These are phyloP conservation scores for Russula dissimulans DNA, from an alignment of 768 basidiomycete genomes.

Conservation along the genomic window DNA sequence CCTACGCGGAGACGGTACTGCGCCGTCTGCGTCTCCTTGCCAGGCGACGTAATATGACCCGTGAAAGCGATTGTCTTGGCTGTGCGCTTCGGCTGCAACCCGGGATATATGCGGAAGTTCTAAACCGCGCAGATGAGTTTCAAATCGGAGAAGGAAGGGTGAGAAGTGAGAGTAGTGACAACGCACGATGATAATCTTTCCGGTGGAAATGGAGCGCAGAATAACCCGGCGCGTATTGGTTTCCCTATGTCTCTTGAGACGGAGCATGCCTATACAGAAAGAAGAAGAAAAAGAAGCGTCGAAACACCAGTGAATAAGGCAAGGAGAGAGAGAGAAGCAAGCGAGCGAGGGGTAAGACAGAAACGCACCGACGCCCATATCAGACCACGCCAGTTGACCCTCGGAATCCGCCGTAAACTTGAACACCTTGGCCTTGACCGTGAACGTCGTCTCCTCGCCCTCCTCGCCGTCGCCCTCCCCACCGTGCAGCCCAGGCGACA, in stretches of 20 bases:
- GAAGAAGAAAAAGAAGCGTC: neutral
- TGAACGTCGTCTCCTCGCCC: conserved; percentile 58
- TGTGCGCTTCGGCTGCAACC: conserved; percentile 42
- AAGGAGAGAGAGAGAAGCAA: neutral
- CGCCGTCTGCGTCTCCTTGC: conserved; percentile 33
- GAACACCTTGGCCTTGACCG: conserved; percentile 52
- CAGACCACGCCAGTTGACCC: conserved; percentile 45
- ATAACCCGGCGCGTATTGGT: conserved; percentile 50
- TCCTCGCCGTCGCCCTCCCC: conserved; percentile 76
- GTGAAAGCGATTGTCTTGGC: conserved; percentile 55
- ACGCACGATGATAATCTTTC: conserved; percentile 67
- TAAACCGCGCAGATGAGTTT: conserved; percentile 24
- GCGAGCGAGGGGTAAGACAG: too few relatives aligned
- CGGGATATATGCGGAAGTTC: conserved; percentile 66
- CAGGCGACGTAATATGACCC: conserved; percentile 46
- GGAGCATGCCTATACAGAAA: conserved; percentile 43
- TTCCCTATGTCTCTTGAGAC: conserved; percentile 67
- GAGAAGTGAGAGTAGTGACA: neutral
- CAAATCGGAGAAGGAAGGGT: neutral
- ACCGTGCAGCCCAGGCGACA: conserved; percentile 35
- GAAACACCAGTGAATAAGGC: too few relatives aligned
- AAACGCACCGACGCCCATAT: conserved; percentile 54
- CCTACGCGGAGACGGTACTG: conserved; percentile 56
- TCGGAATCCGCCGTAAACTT: conserved; percentile 45
- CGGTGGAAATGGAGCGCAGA: conserved; percentile 63